Conservation (phyloP, 148 eudicot genomes). For the Heliosperma pusillum region DNA sequence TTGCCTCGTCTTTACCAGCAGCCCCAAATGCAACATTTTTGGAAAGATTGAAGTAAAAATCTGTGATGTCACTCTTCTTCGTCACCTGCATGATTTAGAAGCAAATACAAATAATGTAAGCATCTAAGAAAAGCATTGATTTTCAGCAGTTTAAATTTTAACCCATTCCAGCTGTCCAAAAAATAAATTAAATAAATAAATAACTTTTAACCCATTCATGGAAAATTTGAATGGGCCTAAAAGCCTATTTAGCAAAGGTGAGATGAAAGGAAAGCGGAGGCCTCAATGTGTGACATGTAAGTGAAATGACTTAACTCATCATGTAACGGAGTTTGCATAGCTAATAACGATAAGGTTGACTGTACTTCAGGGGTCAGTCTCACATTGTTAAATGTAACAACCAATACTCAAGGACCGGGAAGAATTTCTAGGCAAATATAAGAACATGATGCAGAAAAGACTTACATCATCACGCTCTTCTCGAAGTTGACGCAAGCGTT, state of each 20-base stretch:
- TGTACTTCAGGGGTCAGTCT: too few relatives aligned
- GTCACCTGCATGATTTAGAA: constrained; percentile 51
- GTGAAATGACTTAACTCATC: background rate
- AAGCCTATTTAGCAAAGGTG: too few relatives aligned
- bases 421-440: background rate
- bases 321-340: background rate
- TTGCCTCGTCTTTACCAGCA: constrained; percentile 28
- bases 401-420: background rate
- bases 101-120: constrained; percentile 7
- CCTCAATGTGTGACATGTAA: too few relatives aligned
- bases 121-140: background rate
- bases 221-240: background rate
- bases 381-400: too few relatives aligned
- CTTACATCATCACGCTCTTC: constrained; percentile 84
- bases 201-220: background rate
- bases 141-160: background rate
- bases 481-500: constrained; percentile 64
- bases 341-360: background rate
- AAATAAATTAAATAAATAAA: too few relatives aligned
- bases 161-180: too few relatives aligned
- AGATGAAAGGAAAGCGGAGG: too few relatives aligned
- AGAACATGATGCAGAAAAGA: constrained; percentile 6
- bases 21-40: constrained; percentile 88
- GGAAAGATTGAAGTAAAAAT: constrained; percentile 78
- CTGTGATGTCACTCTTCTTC: constrained; percentile 71